These are phyloP conservation scores for Protomyces macrosporus DNA, from an alignment of 1,139 yeast species.

Conservation along the genomic window DNA sequence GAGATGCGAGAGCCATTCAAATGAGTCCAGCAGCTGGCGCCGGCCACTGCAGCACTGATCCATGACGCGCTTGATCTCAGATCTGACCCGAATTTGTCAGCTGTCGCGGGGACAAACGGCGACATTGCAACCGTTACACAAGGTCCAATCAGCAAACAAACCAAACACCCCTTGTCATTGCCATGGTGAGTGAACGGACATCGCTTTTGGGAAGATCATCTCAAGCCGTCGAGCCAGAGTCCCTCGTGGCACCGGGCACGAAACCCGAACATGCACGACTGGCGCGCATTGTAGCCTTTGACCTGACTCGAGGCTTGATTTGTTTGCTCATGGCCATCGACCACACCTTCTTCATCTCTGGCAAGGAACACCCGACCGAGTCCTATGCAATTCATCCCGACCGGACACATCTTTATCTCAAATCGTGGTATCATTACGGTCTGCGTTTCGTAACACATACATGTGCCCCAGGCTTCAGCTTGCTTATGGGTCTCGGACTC, in stretches of 20 bases:
- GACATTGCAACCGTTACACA: too few relatives aligned
- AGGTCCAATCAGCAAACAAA: too few relatives aligned
- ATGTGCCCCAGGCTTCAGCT: constrained; percentile 28
- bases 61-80: too few relatives aligned
- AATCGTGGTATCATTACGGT: constrained; percentile 11
- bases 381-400: constrained; percentile 14
- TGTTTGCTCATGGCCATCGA: constrained; percentile 24
- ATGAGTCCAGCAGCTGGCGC: too few relatives aligned
- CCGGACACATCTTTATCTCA: constrained; percentile 9
- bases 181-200: not conserved
- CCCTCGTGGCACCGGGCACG: not conserved
- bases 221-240: not conserved
- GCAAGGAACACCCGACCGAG: constrained; percentile 24
- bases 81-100: not conserved
- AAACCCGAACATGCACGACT: not conserved
- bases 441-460: constrained; percentile 24
- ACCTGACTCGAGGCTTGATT: constrained; percentile 21
- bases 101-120: not conserved
- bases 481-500: constrained; percentile 24
- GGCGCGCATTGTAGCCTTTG: constrained; percentile 1
- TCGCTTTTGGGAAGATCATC: not conserved
- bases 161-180: not conserved
- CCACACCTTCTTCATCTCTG: constrained; percentile 22
- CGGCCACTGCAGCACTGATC: too few relatives aligned
- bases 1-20: too few relatives aligned